These are phyloP conservation scores for Colletotrichum eremochloae DNA, from an alignment of 2,329 filamentous ascomycete species.

Conservation along the genomic window DNA sequence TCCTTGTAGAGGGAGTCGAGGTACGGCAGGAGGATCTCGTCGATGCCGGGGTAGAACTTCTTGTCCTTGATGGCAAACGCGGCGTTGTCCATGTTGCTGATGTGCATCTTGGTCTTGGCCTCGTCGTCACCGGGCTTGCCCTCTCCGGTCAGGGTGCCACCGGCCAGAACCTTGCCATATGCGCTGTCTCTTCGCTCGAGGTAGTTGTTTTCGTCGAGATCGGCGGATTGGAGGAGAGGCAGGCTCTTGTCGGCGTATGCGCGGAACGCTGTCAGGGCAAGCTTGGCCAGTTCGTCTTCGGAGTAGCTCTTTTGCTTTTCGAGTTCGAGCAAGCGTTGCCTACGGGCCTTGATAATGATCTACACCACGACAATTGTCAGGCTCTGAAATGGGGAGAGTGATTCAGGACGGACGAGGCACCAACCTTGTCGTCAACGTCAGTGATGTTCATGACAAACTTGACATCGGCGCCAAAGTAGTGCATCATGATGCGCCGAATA, in stretches of 20 bases:
- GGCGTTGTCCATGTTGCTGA: constrained; percentile 72
- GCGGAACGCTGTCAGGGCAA: constrained; percentile 67
- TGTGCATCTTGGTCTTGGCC: constrained; percentile 91
- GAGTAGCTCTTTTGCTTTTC: constrained; percentile 77
- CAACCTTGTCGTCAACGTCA: constrained; percentile 81
- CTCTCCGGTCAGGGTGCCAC: constrained; percentile 68
- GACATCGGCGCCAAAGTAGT: constrained; percentile 87
- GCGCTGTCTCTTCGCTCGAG: constrained; percentile 61
- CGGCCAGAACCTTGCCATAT: constrained; percentile 68
- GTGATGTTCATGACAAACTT: constrained; percentile 96
- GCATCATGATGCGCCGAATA: constrained; percentile 82
- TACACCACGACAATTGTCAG: constrained; percentile 44
- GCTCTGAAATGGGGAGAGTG: neutral
- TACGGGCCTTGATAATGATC: constrained; percentile 75
- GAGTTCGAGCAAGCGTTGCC: constrained; percentile 85
- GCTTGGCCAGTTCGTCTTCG: constrained; percentile 58
- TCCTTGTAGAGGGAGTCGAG: constrained; percentile 79
- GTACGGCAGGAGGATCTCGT: constrained; percentile 83
- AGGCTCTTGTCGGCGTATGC: constrained; percentile 69
- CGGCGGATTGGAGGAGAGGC: constrained; percentile 61
- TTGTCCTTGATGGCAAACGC: constrained; percentile 62
- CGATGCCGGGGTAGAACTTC: constrained; percentile 66
- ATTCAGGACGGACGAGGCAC: neutral
- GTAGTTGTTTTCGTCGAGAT: constrained; percentile 66
- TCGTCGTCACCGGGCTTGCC: constrained; percentile 80